Conservation (phyloP, 441 rosid genomes). For the Mallotus japonicus region DNA sequence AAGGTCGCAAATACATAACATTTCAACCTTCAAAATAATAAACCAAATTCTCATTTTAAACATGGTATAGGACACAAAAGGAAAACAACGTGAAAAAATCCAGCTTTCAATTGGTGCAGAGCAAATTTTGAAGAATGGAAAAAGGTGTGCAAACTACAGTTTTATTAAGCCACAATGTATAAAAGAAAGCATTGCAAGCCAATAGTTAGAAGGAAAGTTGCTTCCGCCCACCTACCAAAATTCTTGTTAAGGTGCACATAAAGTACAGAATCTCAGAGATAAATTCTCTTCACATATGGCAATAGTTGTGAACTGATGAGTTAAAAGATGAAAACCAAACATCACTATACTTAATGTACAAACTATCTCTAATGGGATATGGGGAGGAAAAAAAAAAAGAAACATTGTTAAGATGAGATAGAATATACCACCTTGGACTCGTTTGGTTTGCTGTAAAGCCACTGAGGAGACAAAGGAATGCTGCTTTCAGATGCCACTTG, state of each 20-base stretch:
- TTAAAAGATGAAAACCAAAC: not conserved
- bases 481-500: slow-evolving; percentile 62
- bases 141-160: not conserved
- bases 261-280: not conserved
- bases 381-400: too few species aligned
- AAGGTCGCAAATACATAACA: not conserved
- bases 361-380: too few species aligned
- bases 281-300: not conserved
- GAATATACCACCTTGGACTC: slow-evolving; percentile 58
- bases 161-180: not conserved
- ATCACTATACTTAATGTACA: too few species aligned
- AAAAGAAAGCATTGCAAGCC: not conserved
- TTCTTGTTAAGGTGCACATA: not conserved
- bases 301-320: not conserved
- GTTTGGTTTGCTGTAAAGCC: slow-evolving; percentile 80
- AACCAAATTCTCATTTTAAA: not conserved
- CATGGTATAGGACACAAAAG: not conserved
- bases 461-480: slow-evolving; percentile 92
- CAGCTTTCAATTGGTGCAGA: not conserved
- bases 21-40: not conserved
- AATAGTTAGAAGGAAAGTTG: not conserved
- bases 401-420: not conserved
- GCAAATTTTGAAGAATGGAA: not conserved
- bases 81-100: not conserved
- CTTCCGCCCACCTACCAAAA: not conserved